phyloP scores from a whole-genome alignment of 2,329 filamentous ascomycete genomes.

The Fusarium tupiense region DNA sequence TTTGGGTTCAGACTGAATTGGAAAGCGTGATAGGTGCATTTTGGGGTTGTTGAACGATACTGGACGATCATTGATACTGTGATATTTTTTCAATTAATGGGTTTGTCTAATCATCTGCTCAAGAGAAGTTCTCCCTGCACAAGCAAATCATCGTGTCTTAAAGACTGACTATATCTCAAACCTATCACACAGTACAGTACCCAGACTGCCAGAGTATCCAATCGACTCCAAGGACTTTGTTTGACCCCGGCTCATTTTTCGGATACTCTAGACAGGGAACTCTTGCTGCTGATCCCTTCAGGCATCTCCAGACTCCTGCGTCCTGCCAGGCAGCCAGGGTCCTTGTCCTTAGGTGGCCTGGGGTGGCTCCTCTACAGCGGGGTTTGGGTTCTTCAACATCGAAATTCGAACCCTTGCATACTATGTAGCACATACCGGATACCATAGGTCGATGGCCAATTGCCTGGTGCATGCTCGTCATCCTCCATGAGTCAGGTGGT shows the following conservation, averaged over 20 bases:
- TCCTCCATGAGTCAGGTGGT: conserved; percentile 24
- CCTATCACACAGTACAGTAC: neutral
- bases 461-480: conserved; percentile 23
- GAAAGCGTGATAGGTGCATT: conserved; percentile 5
- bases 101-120: neutral
- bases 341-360: conserved; percentile 5
- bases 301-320: conserved; percentile 3
- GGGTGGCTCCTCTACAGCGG: conserved; percentile 2
- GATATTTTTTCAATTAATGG: neutral
- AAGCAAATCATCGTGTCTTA: neutral
- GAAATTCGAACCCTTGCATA: neutral
- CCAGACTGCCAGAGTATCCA: neutral
- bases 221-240: neutral
- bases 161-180: neutral
- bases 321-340: conserved; percentile 7
- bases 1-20: conserved; percentile 15
- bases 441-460: conserved; percentile 19
- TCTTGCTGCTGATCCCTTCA: conserved; percentile 30
- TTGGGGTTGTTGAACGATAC: neutral
- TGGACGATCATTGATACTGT: neutral
- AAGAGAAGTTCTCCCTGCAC: neutral
- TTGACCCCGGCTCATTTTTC: conserved; percentile 5
- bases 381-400: conserved; percentile 10
- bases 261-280: conserved; percentile 17
- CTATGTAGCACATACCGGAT: neutral